phyloP scores from a whole-genome alignment of 2,329 filamentous ascomycete genomes.

The Botrytis hyacinthi region DNA sequence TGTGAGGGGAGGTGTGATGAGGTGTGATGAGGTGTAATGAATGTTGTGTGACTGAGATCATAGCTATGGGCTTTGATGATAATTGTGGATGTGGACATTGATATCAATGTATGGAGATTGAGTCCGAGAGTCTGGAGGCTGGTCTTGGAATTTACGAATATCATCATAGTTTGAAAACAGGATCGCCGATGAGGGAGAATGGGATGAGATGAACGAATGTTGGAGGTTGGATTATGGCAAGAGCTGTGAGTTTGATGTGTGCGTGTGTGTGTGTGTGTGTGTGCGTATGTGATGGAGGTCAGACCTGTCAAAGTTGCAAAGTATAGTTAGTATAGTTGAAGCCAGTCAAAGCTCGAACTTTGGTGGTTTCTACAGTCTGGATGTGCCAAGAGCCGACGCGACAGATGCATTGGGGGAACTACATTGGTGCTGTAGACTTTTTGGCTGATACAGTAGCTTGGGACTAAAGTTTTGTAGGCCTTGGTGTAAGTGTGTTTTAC shows the following conservation, averaged over 20 bases:
- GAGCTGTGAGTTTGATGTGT: not conserved
- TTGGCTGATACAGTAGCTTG: not conserved
- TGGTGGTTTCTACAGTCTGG: not conserved
- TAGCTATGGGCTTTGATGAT: not conserved
- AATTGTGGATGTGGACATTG: not conserved
- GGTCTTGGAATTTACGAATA: not conserved
- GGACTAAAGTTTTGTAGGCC: not conserved
- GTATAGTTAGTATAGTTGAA: not conserved
- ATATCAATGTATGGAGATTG: not conserved
- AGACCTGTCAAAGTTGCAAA: constrained; percentile 6
- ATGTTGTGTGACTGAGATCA: not conserved
- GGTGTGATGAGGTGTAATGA: not conserved
- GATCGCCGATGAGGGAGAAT: not conserved
- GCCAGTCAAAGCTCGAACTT: not conserved
- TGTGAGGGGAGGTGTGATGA: not conserved
- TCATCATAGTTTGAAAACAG: not conserved
- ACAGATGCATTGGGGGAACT: not conserved
- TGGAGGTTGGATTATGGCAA: not conserved
- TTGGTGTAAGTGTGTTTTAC: not conserved
- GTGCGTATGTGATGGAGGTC: not conserved
- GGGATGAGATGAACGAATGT: not conserved
- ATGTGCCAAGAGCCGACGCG: not conserved
- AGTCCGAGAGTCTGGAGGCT: not conserved
- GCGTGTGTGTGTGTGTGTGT: not conserved
- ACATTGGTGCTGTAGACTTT: not conserved